Base-by-base conservation (phyloP, 2,329 filamentous ascomycete genomes). In the Xylaria sp. region DNA sequence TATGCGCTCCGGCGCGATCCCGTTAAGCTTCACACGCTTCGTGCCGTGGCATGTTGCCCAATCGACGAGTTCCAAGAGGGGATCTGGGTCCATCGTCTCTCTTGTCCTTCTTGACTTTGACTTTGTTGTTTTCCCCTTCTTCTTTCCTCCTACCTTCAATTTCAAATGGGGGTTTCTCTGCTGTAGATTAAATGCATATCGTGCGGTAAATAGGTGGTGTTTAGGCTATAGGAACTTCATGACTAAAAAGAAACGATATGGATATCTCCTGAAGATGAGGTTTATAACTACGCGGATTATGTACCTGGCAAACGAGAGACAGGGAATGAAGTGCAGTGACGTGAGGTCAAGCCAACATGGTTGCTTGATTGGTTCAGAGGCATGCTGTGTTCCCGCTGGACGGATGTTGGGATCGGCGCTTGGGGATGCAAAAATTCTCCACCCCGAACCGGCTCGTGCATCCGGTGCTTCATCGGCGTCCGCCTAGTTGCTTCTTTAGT, bases 31-130 rank as follows among this genome's bases (percentile, higher is more conserved):
- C 34, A 97, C 86, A 15, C 92, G 87, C 44, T 85, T 80, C 34
- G 97, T 86, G 15, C 92, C 92, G 66, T 89, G 85, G 1, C 81
- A 80, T 52, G 84, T 78, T 1, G 91, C 91, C 92, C 94, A 97
- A 68, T 85, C 76, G 2, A 91, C 84, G 69, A 97, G 92, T 9
- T 83, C 81, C 32, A 87, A 81, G 62, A 75, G 54, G 50, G 72
- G 39, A 6, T 78, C 76, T 74, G 72, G 39, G 4, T 78, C 76
- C 75, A 76, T 41, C 7, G 8, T 78, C 57, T 25, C 23, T 44
- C 20, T 41, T 28, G 2, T 25, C 8, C 25, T 37, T 18, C 13
- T 9, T 13, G 2, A 10, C 28, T 9, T 51, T 23, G 4, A 5
- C 28, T 3, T 18, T 37, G 13, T 23, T 23, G 2, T 7, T 20